Percentiles rank a stretch among this genome's conserved stretches.
phyloP scores from a whole-genome alignment of 108 stramenopile species.

The Discostella pseudostelligera region DNA sequence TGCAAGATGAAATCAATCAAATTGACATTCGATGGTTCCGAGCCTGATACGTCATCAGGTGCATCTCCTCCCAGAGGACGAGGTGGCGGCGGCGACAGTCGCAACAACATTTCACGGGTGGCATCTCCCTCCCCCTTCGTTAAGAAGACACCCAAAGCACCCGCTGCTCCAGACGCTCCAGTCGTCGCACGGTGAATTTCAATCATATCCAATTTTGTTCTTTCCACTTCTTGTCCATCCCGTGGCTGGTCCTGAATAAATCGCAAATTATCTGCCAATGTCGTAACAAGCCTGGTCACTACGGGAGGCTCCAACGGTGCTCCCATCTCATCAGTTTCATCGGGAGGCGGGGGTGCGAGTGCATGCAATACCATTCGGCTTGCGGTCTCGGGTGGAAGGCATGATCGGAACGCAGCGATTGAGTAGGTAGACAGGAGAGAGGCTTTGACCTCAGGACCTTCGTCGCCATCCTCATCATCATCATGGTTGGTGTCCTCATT shows the following conservation, averaged over 20 bases:
- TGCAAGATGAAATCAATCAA: constrained; percentile 47
- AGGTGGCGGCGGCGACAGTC: constrained; percentile 40
- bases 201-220: constrained; percentile 11
- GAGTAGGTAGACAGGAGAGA: constrained; percentile 45
- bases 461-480: constrained; percentile 33
- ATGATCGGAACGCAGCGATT: constrained; percentile 45
- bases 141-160: constrained; percentile 61
- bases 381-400: constrained; percentile 45
- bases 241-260: constrained; percentile 21
- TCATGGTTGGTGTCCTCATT: constrained; percentile 6
- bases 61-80: constrained; percentile 5
- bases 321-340: constrained; percentile 29
- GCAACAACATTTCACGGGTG: constrained; percentile 64
- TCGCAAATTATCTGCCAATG: constrained; percentile 57
- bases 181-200: constrained; percentile 38
- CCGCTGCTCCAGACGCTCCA: constrained; percentile 62
- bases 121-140: constrained; percentile 53
- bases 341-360: constrained; percentile 70
- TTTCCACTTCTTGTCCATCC: neutral
- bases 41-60: neutral
- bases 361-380: constrained; percentile 66
- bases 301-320: constrained; percentile 40
- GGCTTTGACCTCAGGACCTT: constrained; percentile 51
- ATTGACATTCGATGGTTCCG: constrained; percentile 16
- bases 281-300: constrained; percentile 67